Percentiles rank a stretch among this genome's conserved stretches.
phyloP scores from a whole-genome alignment of 1,284 basidiomycete species.

The Agroathelia rolfsii region DNA sequence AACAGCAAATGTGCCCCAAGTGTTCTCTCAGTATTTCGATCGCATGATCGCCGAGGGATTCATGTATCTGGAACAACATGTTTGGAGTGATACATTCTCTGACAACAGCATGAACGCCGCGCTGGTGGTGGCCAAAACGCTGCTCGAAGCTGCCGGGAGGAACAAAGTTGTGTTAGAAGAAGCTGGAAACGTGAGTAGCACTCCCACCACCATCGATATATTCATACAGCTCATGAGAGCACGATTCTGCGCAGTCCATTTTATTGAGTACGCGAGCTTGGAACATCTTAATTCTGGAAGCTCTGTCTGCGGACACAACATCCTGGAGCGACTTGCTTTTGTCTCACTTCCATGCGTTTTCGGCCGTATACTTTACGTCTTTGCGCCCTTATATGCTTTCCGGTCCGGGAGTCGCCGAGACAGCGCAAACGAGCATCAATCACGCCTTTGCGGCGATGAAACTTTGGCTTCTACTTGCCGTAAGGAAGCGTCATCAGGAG shows the following conservation, averaged over 20 bases:
- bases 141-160: slow-evolving; percentile 36
- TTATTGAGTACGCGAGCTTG: slow-evolving; percentile 47
- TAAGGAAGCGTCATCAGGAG: too few species aligned
- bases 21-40: slow-evolving; percentile 19
- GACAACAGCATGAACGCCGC: slow-evolving; percentile 44
- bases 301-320: slow-evolving; percentile 32
- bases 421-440: slow-evolving; percentile 47
- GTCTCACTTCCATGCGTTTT: slow-evolving; percentile 39
- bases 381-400: slow-evolving; percentile 30
- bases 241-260: too few species aligned
- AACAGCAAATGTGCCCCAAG: slow-evolving; percentile 14
- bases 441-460: slow-evolving; percentile 59
- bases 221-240: too few species aligned
- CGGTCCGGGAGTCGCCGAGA: slow-evolving; percentile 24
- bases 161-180: slow-evolving; percentile 25
- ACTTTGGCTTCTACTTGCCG: slow-evolving; percentile 54
- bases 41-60: slow-evolving; percentile 40
- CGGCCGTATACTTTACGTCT: slow-evolving; percentile 32
- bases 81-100: slow-evolving; percentile 30
- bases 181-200: background rate
- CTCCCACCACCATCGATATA: too few species aligned
- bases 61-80: slow-evolving; percentile 40
- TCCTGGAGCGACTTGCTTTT: slow-evolving; percentile 34
- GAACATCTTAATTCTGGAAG: slow-evolving; percentile 50
- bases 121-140: slow-evolving; percentile 39